These are phyloP conservation scores for Lactarius deliciosus DNA, from an alignment of 768 basidiomycete species.

Conservation along the genomic window DNA sequence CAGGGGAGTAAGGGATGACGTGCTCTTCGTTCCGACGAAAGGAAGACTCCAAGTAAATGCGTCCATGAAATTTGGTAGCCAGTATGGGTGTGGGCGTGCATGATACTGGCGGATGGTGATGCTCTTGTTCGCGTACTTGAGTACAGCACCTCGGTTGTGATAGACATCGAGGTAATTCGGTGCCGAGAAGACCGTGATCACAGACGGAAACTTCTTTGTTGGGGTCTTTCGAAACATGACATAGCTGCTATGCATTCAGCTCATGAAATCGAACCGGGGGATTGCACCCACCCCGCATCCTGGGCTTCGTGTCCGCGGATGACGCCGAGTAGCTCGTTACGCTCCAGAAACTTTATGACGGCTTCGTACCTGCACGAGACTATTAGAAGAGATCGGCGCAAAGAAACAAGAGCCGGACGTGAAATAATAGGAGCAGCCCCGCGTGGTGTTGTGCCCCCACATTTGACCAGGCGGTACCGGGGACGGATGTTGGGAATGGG, in stretches of 20 bases:
- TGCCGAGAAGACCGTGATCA: slow-evolving; percentile 97
- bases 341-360: slow-evolving; percentile 89
- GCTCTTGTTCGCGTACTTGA: slow-evolving; percentile 96
- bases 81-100: slow-evolving; percentile 70
- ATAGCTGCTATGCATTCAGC: slow-evolving; percentile 48
- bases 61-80: slow-evolving; percentile 99
- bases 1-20: slow-evolving; percentile 32
- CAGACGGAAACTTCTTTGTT: slow-evolving; percentile 91
- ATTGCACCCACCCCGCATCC: slow-evolving; percentile 74
- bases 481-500: slow-evolving; percentile 43
- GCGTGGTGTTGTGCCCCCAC: slow-evolving; percentile 77
- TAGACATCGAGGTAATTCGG: slow-evolving; percentile 97
- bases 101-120: slow-evolving; percentile 77
- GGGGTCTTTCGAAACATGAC: slow-evolving; percentile 96
- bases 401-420: slow-evolving; percentile 57
- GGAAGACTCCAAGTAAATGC: slow-evolving; percentile 99
- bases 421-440: slow-evolving; percentile 92
- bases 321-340: slow-evolving; percentile 87
- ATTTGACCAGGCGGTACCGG: slow-evolving; percentile 56
- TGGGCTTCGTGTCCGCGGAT: slow-evolving; percentile 98
- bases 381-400: not conserved
- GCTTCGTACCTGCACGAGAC: slow-evolving; percentile 64
- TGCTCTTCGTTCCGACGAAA: slow-evolving; percentile 98
- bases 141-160: slow-evolving; percentile 93
- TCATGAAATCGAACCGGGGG: not conserved